phyloP scores from a whole-genome alignment of 345 rosid species.

The rapeseed (Brassica napus) region DNA sequence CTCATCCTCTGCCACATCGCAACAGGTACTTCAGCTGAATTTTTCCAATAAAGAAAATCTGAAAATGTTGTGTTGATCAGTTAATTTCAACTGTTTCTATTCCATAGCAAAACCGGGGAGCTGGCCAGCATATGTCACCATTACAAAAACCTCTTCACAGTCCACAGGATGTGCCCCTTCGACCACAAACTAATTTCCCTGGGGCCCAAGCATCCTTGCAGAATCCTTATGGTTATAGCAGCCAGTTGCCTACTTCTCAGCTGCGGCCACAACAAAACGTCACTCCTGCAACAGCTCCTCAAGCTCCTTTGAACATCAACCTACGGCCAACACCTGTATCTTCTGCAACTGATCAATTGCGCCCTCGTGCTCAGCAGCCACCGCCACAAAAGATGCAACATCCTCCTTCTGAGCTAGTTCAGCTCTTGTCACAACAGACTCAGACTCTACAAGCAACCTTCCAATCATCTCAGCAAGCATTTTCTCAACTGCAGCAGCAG shows the following conservation, averaged over 20 bases:
- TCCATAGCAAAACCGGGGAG: slow-evolving; percentile 45
- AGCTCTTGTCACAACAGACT: slow-evolving; percentile 86
- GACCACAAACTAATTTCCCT: slow-evolving; percentile 46
- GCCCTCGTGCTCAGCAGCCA: slow-evolving; percentile 61
- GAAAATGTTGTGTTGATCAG: slow-evolving; percentile 7
- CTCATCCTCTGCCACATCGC: slow-evolving; percentile 52
- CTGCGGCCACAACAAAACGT: slow-evolving; percentile 52
- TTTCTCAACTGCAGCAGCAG: slow-evolving; percentile 85
- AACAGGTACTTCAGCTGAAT: slow-evolving; percentile 48
- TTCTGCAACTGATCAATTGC: slow-evolving; percentile 53
- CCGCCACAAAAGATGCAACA: slow-evolving; percentile 65
- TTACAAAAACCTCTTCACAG: slow-evolving; percentile 61
- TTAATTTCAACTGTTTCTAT: slow-evolving; percentile 21
- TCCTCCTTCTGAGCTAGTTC: slow-evolving; percentile 92
- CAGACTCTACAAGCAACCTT: slow-evolving; percentile 86
- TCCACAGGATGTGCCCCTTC: slow-evolving; percentile 56
- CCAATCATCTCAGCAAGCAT: slow-evolving; percentile 92
- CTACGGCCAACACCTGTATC: slow-evolving; percentile 48
- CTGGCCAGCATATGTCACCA: slow-evolving; percentile 64
- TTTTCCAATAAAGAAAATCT: not conserved
- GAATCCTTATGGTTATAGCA: slow-evolving; percentile 49
- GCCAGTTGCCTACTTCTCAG: slow-evolving; percentile 60
- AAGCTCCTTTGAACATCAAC: slow-evolving; percentile 54
- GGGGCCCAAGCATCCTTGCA: slow-evolving; percentile 51
- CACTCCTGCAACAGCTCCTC: slow-evolving; percentile 47